Conservation (phyloP, 1,284 basidiomycete species). For the Ustilago cynodontis region DNA sequence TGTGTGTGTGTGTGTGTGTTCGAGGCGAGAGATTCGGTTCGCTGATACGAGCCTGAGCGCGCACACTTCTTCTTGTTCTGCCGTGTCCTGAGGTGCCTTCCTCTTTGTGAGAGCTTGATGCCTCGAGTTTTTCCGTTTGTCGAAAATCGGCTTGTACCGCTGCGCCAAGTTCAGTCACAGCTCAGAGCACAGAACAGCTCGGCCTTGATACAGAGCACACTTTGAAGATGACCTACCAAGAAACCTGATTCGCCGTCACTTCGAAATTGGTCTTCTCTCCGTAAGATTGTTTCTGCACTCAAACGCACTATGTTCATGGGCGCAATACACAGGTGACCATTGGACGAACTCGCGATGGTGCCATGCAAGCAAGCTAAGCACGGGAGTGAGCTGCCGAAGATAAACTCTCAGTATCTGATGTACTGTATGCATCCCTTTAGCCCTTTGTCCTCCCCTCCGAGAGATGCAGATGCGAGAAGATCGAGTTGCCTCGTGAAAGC, state of each 20-base stretch:
- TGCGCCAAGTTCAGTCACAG: not conserved
- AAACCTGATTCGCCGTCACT: not conserved
- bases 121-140: conserved; percentile 6
- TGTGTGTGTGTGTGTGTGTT: not conserved
- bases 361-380: not conserved
- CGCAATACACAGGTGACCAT: no score
- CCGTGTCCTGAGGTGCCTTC: no score
- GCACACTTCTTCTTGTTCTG: not conserved
- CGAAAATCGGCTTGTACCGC: conserved; percentile 17
- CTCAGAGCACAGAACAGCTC: not conserved
- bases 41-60: not conserved
- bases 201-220: not conserved
- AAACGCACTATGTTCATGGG: no score
- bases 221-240: no score
- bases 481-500: conserved; percentile 28
- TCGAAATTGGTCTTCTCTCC: not conserved
- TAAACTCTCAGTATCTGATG: not conserved
- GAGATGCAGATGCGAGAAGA: conserved; percentile 4
- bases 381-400: not conserved
- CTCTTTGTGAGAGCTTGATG: no score
- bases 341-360: not conserved
- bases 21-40: not conserved
- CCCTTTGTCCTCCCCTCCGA: not conserved
- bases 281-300: not conserved
- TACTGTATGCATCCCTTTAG: not conserved